These are phyloP conservation scores for Thermoascus crustaceus DNA, from an alignment of 2,329 filamentous ascomycete genomes.

Conservation along the genomic window DNA sequence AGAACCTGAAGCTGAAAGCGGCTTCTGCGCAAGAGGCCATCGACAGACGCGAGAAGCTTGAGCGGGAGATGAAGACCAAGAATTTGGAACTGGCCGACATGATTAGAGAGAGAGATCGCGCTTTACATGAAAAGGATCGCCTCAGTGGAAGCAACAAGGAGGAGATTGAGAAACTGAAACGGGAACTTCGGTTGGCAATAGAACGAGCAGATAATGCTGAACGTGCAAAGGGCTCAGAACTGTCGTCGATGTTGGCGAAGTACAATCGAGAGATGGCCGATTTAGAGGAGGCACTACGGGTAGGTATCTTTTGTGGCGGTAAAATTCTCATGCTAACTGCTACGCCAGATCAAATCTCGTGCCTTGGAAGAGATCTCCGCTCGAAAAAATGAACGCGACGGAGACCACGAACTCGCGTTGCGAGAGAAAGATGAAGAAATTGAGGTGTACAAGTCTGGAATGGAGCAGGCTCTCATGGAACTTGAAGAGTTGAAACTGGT, in stretches of 20 bases:
- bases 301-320: conserved; percentile 17
- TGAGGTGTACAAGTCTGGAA: conserved; percentile 94
- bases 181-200: conserved; percentile 83
- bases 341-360: conserved; percentile 79
- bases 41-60: conserved; percentile 85
- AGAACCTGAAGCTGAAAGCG: conserved; percentile 90
- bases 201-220: conserved; percentile 90
- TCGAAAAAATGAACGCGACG: conserved; percentile 69
- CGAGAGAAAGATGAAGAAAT: conserved; percentile 96
- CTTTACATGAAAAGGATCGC: conserved; percentile 86
- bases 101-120: conserved; percentile 93
- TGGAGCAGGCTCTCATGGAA: conserved; percentile 92
- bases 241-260: conserved; percentile 88
- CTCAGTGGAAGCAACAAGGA: conserved; percentile 80
- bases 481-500: conserved; percentile 72
- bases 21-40: conserved; percentile 96
- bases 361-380: conserved; percentile 75
- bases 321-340: too few species aligned
- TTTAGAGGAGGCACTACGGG: conserved; percentile 76
- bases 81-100: conserved; percentile 98
- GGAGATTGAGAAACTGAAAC: conserved; percentile 87
- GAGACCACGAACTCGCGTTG: conserved; percentile 75
- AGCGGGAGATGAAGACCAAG: conserved; percentile 98
- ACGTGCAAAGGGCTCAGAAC: conserved; percentile 84
- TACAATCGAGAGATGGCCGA: conserved; percentile 97